Conservation (phyloP, 1,284 basidiomycete species). For the Phlebopus sp. region DNA sequence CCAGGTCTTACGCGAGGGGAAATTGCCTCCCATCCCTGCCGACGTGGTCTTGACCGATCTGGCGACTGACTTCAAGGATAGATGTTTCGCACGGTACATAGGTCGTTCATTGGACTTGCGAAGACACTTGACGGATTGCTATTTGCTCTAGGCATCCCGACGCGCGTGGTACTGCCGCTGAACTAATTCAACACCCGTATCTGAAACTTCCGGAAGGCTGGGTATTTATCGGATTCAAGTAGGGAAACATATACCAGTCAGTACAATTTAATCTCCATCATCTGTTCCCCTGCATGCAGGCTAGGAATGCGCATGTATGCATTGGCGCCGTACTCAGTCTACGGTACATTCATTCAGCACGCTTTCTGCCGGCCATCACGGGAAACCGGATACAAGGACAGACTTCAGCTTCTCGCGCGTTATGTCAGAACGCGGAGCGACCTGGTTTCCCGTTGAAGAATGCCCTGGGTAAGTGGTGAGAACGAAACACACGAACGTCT, state of each 20-base stretch:
- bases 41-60: constrained; percentile 74
- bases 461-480: too few species aligned
- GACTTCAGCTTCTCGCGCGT: too few species aligned
- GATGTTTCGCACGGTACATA: constrained; percentile 92
- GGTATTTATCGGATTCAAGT: constrained; percentile 67
- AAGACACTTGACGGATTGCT: constrained; percentile 7
- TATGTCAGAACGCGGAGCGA: too few species aligned
- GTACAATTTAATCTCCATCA: constrained; percentile 24
- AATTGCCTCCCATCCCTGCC: constrained; percentile 86
- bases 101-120: constrained; percentile 27
- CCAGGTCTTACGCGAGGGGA: constrained; percentile 78
- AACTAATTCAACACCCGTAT: constrained; percentile 84
- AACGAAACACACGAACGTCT: too few species aligned
- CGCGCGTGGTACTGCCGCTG: constrained; percentile 80
- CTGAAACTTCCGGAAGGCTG: constrained; percentile 73
- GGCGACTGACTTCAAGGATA: constrained; percentile 84
- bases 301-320: too few species aligned
- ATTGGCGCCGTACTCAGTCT: too few species aligned
- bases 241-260: constrained; percentile 5
- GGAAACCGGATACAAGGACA: too few species aligned
- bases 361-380: too few species aligned
- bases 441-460: too few species aligned
- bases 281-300: too few species aligned
- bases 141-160: constrained; percentile 82
- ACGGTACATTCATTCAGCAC: too few species aligned